Conservation (phyloP, 306 rosid genomes). For the Fagus sylvatica region DNA sequence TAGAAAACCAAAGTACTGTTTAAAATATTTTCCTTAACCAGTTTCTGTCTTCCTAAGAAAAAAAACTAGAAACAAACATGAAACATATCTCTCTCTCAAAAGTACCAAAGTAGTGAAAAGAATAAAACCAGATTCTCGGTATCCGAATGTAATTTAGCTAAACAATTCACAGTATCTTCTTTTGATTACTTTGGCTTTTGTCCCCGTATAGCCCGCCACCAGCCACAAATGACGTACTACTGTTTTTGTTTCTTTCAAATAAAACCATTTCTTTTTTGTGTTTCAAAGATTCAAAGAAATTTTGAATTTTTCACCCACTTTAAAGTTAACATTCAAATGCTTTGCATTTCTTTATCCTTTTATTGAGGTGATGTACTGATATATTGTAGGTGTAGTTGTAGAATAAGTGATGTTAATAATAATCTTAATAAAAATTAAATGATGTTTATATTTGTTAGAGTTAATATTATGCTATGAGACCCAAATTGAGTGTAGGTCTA, state of each 20-base stretch:
- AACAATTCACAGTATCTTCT: constrained; percentile 30
- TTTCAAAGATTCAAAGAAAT: constrained; percentile 34
- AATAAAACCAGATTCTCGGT: constrained; percentile 17
- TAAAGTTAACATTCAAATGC: constrained; percentile 9
- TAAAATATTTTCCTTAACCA: too few relatives aligned
- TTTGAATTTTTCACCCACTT: neutral
- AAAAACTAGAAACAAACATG: neutral
- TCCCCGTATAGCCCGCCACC: constrained; percentile 26
- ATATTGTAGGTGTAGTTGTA: too few relatives aligned
- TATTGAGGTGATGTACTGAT: too few relatives aligned
- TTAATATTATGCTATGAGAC: too few relatives aligned
- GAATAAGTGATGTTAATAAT: too few relatives aligned
- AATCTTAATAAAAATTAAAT: too few relatives aligned
- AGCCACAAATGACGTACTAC: constrained; percentile 1
- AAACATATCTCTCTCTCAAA: neutral
- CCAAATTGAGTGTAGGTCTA: too few relatives aligned
- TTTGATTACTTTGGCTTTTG: constrained; percentile 40
- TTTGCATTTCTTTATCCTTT: neutral
- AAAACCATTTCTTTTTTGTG: neutral
- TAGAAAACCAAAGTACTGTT: too few relatives aligned
- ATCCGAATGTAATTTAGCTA: constrained; percentile 32
- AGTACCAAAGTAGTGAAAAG: constrained; percentile 5
- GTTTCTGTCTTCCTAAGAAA: too few relatives aligned
- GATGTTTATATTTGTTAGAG: too few relatives aligned
- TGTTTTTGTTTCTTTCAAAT: neutral